phyloP scores from a whole-genome alignment of 116 monocot species.

The Dioscorea cayenensis region DNA sequence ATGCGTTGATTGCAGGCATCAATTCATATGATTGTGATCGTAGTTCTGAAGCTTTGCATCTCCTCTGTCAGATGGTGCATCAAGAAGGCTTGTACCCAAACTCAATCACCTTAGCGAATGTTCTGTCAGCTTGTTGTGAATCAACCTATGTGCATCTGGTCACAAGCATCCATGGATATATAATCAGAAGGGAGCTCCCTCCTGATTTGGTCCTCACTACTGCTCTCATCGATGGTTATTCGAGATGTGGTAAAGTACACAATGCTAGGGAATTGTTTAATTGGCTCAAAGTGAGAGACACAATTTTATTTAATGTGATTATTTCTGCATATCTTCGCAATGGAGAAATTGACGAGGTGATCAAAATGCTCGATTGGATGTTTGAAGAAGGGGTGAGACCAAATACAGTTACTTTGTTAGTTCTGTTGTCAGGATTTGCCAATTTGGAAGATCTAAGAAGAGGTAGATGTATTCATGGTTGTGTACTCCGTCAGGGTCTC shows the following conservation, averaged over 20 bases:
- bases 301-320: conserved; percentile 43
- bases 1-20: conserved; percentile 36
- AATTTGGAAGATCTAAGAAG: conserved; percentile 17
- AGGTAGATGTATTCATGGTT: conserved; percentile 32
- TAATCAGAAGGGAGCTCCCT: conserved; percentile 37
- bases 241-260: conserved; percentile 15
- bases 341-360: conserved; percentile 20
- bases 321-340: conserved; percentile 44
- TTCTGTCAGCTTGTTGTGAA: conserved; percentile 48
- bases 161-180: conserved; percentile 36
- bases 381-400: conserved; percentile 18
- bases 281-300: conserved; percentile 26
- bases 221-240: conserved; percentile 47
- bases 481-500: conserved; percentile 14
- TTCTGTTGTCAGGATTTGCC: conserved; percentile 33
- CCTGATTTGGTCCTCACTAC: conserved; percentile 47
- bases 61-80: conserved; percentile 21
- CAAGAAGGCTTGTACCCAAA: conserved; percentile 30
- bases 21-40: conserved; percentile 14
- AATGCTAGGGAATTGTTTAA: conserved; percentile 39
- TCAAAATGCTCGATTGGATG: conserved; percentile 26
- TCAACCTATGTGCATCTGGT: conserved; percentile 12
- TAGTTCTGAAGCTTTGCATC: conserved; percentile 24
- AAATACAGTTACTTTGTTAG: conserved; percentile 24
- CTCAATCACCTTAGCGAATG: conserved; percentile 52